Evolutionary conservation across 192 early-diverging fungal species (phyloP), one percentile per base, ranked within the genome.

Genomic region (Linnemannia exigua): DNA sequence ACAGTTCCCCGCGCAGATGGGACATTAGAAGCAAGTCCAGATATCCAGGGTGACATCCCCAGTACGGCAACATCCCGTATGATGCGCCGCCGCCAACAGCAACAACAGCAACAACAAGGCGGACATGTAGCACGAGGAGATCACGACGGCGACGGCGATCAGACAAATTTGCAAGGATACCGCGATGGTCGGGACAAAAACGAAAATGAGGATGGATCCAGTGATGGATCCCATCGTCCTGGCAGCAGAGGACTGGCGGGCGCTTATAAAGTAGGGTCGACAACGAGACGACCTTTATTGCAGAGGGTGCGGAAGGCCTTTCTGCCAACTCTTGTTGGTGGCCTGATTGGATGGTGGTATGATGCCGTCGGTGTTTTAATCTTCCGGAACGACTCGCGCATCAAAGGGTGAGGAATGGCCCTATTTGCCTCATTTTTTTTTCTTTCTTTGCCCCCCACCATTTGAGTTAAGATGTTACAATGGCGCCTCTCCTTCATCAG

Each of bases 1-100:
- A 86, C 84, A 8, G 70, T 86, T 7, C 84, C 84, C 14, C 74
- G 77, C 14, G 84, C 84, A 33, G 84, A 86, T 19, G 84, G 84
- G 4, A 86, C 84, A 37, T 51, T 86, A 7, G 79, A 80, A 38
- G 70, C 74, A 11, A 79, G 78, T 61, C 41, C 70, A 20, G 74
- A 73, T 33, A 77, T 77, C 35, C 61, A 36, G 47, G 15, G 41
- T 20, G 52, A 58, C 31, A 37, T 8, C 22, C 35, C 70, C 38
- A n/a, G n/a, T 1, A 76, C 66, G 50, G 75, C 74, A 16, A 73
- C 84, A 3, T 69, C 68, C 1, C 66, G 84, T 8, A 80, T 69
- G 81, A 84, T 86, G 79, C 73, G 84, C 20, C 48, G 79, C 28
- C 74, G 83, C 6, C 83, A 86, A 36, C 52, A 15, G 20, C 48